Conservation (phyloP, 192 early-diverging fungal genomes). For the Pecoramyces ruminantium region DNA sequence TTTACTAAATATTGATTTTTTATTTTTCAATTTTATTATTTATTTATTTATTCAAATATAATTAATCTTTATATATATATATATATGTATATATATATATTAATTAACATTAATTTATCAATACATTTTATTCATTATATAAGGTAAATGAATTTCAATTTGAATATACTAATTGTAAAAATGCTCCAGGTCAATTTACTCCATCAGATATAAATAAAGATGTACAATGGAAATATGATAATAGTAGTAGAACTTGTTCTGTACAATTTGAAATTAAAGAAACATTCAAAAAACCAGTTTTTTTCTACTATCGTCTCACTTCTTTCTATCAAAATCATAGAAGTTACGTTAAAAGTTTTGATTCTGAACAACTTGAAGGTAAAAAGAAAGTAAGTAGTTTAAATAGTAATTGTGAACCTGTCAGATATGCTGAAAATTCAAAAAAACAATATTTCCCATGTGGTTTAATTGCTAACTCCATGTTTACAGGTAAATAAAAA, state of each 20-base stretch:
- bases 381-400: conserved; percentile 13
- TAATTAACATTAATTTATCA: too few species aligned
- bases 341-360: conserved; percentile 74
- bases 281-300: conserved; percentile 58
- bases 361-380: conserved; percentile 66
- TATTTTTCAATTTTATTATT: too few species aligned
- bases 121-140: too few species aligned
- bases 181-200: not conserved
- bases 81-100: too few species aligned
- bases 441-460: conserved; percentile 73
- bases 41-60: too few species aligned
- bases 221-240: conserved; percentile 26
- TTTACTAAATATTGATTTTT: too few species aligned
- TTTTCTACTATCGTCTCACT: conserved; percentile 85
- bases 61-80: too few species aligned
- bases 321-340: conserved; percentile 99
- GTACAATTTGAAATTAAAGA: conserved; percentile 54
- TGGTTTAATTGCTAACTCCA: conserved; percentile 93
- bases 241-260: conserved; percentile 33
- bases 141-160: conserved; percentile 73
- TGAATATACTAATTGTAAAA: conserved; percentile 80
- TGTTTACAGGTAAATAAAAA: conserved; percentile 66
- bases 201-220: not conserved
- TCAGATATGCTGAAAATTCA: not conserved
- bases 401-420: conserved; percentile 15